Evolutionary conservation across 2,329 filamentous ascomycete genomes (phyloP).

Genomic region (Celoporthe dispersa): DNA sequence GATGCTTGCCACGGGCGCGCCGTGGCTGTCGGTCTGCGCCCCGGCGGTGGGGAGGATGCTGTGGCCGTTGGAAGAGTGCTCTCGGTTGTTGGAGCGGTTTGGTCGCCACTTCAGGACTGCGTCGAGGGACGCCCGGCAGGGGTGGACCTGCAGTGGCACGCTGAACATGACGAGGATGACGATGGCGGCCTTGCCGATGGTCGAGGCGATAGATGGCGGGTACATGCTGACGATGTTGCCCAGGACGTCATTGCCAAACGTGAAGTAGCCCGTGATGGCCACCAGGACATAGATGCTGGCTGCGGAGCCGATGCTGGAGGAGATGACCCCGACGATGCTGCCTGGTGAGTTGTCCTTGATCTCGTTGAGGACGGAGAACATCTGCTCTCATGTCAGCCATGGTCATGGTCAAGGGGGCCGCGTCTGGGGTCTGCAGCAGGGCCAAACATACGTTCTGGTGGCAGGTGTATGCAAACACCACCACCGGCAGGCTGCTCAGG

Average conservation of each 20-base stretch:
- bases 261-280: slow-evolving; percentile 92
- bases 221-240: slow-evolving; percentile 97
- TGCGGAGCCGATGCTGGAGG: slow-evolving; percentile 85
- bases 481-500: slow-evolving; percentile 87
- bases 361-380: slow-evolving; percentile 99
- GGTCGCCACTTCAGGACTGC: slow-evolving; percentile 94
- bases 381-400: slow-evolving; percentile 58
- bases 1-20: slow-evolving; percentile 66
- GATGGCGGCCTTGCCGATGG: slow-evolving; percentile 92
- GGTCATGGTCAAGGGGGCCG: slow-evolving; percentile 4
- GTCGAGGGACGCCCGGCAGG: slow-evolving; percentile 92
- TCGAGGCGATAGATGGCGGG: slow-evolving; percentile 77
- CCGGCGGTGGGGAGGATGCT: slow-evolving; percentile 46
- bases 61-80: slow-evolving; percentile 48
- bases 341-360: slow-evolving; percentile 80
- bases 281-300: slow-evolving; percentile 87
- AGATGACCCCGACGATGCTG: slow-evolving; percentile 78
- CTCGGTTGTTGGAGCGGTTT: slow-evolving; percentile 45
- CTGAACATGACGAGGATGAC: slow-evolving; percentile 96
- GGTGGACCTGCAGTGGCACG: slow-evolving; percentile 93
- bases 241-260: slow-evolving; percentile 85
- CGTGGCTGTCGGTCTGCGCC: slow-evolving; percentile 50
- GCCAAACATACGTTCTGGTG: slow-evolving; percentile 80
- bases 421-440: neutral
- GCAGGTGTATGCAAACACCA: slow-evolving; percentile 99